These are phyloP conservation scores for Amauroascus verrucosus DNA, from an alignment of 2,329 filamentous ascomycete genomes.

Conservation along the genomic window DNA sequence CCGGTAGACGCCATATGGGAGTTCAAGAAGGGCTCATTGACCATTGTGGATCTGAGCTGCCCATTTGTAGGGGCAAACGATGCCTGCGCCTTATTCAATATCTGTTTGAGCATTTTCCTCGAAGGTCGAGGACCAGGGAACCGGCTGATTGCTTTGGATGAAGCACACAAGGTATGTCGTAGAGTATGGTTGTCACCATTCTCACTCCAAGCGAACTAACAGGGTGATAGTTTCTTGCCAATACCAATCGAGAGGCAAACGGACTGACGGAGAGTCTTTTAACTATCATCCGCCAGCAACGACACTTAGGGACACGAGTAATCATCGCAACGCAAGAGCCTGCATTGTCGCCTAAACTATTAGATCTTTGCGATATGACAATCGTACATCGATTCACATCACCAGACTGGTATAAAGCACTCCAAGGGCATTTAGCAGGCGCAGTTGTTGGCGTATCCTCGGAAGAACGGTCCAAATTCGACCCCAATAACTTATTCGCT, in stretches of 20 bases:
- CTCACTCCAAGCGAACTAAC: neutral
- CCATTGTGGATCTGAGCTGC: constrained; percentile 63
- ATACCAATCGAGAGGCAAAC: constrained; percentile 43
- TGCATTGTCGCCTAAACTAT: constrained; percentile 55
- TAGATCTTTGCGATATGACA: constrained; percentile 62
- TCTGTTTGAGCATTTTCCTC: constrained; percentile 57
- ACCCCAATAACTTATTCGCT: constrained; percentile 30
- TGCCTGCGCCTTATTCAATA: constrained; percentile 63
- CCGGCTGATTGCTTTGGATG: constrained; percentile 59
- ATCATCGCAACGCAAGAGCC: constrained; percentile 71
- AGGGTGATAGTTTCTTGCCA: constrained; percentile 46
- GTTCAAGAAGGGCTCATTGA: constrained; percentile 43
- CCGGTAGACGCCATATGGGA: constrained; percentile 12
- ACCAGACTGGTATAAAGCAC: constrained; percentile 49
- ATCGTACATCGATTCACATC: constrained; percentile 63
- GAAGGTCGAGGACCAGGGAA: constrained; percentile 44
- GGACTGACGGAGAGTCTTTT: constrained; percentile 54
- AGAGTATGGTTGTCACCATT: neutral
- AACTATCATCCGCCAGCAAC: constrained; percentile 56
- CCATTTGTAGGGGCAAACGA: constrained; percentile 57
- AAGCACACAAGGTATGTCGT: constrained; percentile 57
- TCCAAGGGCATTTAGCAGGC: constrained; percentile 42
- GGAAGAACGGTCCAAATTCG: constrained; percentile 15
- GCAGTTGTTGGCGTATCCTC: constrained; percentile 19
- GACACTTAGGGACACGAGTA: constrained; percentile 56